phyloP scores from a whole-genome alignment of 306 rosid species.

The Gillenia trifoliata region DNA sequence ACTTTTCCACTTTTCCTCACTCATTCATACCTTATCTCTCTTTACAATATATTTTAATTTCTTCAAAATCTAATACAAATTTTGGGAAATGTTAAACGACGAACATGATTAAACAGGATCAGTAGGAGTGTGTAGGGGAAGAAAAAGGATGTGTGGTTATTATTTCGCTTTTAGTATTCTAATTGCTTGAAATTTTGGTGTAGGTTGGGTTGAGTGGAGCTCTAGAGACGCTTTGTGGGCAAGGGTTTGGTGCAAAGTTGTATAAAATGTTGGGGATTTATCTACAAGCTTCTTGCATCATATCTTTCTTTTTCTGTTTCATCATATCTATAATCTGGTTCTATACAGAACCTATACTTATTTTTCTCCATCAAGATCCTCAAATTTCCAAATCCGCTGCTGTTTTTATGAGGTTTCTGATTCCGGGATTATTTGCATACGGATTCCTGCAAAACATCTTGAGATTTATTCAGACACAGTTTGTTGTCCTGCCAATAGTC shows the following conservation, averaged over 20 bases:
- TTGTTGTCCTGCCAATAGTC: not conserved
- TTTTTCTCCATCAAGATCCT: conserved; percentile 55
- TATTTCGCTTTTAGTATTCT: not conserved
- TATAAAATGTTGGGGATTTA: conserved; percentile 63
- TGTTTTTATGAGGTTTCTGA: conserved; percentile 43
- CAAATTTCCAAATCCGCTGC: conserved; percentile 52
- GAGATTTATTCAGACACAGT: conserved; percentile 61
- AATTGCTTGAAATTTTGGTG: not conserved
- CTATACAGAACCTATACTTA: conserved; percentile 52
- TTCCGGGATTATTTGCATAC: conserved; percentile 65
- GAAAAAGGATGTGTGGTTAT: not conserved
- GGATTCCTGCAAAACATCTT: conserved; percentile 59
- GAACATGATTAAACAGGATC: no score
- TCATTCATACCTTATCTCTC: not conserved
- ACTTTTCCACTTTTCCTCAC: not conserved
- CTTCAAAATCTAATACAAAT: no score
- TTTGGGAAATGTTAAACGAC: no score
- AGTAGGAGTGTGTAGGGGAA: no score
- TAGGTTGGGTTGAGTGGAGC: conserved; percentile 86
- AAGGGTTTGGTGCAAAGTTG: conserved; percentile 67
- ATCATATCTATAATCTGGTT: conserved; percentile 44
- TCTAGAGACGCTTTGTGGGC: conserved; percentile 85
- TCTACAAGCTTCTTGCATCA: conserved; percentile 68
- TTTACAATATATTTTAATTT: no score
- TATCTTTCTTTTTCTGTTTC: conserved; percentile 44